Base-by-base conservation (phyloP, 352 stramenopile genomes). In the Peronospora farinosa region DNA sequence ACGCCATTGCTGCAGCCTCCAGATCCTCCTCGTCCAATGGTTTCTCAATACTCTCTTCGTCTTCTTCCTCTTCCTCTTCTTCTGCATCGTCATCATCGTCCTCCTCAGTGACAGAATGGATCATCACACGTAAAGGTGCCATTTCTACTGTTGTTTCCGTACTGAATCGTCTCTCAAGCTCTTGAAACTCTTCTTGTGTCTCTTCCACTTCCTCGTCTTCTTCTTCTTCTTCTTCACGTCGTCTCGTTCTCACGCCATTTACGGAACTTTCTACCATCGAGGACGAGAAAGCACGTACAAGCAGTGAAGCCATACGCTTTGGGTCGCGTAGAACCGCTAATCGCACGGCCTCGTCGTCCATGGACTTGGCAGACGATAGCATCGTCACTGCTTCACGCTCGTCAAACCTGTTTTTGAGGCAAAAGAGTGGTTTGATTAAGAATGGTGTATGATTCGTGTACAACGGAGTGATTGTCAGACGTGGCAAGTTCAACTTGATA, bases 81-180 rank as follows among this genome's bases (percentile, higher is more conserved):
- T 57, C 67, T 7, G 58, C 67, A 7, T 69, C 67, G 13, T 78
- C 70, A 7, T 80, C 75, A 9, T 85, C 68, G 13, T 78, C 73
- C 8, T 67, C 57, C 11, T 54, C 42, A 0, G 23, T 10, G 2
- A 40, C 32, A 5, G 47, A 16, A 7, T 40, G 49, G 7, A 62
- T 57, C 15, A 60, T 49, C 7, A 67, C 57, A 33, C 44, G 41
- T 13, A 70, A 28, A 39, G 43, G 40, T 16, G 44, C 16, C 10
- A 19, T 33, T 7, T 59, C 55, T 1, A n/a, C 37, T 13, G 19
- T 39, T 38, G 8, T 25, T 1, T n/a, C 32, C 11, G 47, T 45
- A 12, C 25, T 57, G 2, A 16, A 40, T 33, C 44, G 40, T 39
- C 41, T 46, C 35, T 61, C 54, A 3, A 67, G 37, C 13, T 67